A percentile compares a stretch with the other conserved stretches of the same genome.
phyloP scores from a whole-genome alignment of 805 yeast genomes.

The Brettanomyces naardenensis region DNA sequence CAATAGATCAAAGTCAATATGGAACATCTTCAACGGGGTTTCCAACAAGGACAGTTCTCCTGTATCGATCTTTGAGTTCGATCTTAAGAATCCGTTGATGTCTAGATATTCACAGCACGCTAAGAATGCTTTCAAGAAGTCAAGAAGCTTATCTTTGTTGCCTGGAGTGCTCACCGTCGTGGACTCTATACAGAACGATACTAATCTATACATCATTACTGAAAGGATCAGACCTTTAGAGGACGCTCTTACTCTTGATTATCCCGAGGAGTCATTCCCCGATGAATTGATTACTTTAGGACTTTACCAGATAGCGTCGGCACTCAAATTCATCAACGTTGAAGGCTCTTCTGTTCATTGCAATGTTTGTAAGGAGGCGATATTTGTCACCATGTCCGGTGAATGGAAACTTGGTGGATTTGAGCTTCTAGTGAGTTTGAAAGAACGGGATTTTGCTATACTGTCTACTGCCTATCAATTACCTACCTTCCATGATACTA shows the following conservation, averaged over 20 bases:
- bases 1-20: conserved; percentile 32
- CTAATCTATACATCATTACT: conserved; percentile 49
- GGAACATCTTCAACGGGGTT: conserved; percentile 59
- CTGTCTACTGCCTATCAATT: conserved; percentile 18
- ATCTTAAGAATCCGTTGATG: conserved; percentile 32
- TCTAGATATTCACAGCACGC: conserved; percentile 30
- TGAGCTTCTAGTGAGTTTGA: conserved; percentile 51
- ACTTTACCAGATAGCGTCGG: conserved; percentile 42
- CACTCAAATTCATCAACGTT: conserved; percentile 49
- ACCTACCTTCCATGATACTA: conserved; percentile 14
- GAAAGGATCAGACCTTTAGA: conserved; percentile 56
- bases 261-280: conserved; percentile 17
- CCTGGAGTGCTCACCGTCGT: conserved; percentile 63
- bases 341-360: conserved; percentile 60
- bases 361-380: conserved; percentile 44
- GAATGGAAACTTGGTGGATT: conserved; percentile 84
- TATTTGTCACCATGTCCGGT: conserved; percentile 61
- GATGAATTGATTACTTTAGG: conserved; percentile 42
- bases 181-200: conserved; percentile 60
- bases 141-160: conserved; percentile 46
- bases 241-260: conserved; percentile 25
- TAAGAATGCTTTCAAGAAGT: conserved; percentile 35
- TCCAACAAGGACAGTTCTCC: conserved; percentile 41
- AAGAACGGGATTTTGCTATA: conserved; percentile 33
- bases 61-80: conserved; percentile 63